Base-by-base conservation (phyloP, 495 filamentous ascomycete genomes). In the Lophiotrema nucula region DNA sequence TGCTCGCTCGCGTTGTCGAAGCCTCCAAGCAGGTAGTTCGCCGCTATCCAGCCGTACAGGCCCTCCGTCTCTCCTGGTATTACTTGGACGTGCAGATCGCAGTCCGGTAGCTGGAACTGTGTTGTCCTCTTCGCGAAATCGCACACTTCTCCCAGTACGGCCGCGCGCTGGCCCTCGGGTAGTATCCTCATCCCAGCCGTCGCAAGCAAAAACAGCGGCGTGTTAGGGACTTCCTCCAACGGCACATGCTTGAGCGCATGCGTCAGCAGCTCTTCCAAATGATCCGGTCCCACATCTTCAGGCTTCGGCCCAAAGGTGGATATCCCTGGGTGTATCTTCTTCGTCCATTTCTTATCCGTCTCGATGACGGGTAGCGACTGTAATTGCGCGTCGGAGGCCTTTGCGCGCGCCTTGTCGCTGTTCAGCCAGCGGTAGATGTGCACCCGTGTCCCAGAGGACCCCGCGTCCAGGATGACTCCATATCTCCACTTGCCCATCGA, bases 41-140 rank as follows among this genome's bases (percentile, higher is more conserved):
- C 85, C 28, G 93, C 93, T 60, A 97, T 86, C 93, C 93, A 99
- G n/a, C 93, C 93, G 62, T 97, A 99, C 37, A 99, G 71, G 16
- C 92, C 93, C 71, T 99, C 93, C 0, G 95, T 97, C 67, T 96
- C 92, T n/a, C 93, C 93, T 1, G 89, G 84, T 53, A 99, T 97
- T 12, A 96, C 90, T 67, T 97, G 92, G 21, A 99, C 88, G 66
- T 99, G 91, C 3, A 88, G 71, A 49, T 79, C 83, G 74, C 93
- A 99, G 69, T 97, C 91, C 31, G 93, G 91, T 3, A 99, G 79
- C 45, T 84, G 79, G 65, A 99, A 99, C 19, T 84, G 76, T 11
- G 91, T 91, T 44, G 89, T 86, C 43, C 79, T 73, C 44, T 83
- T 86, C 18, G 91, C 84, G 67, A 93, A 97, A 8, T 83, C 79